phyloP scores from a whole-genome alignment of 148 eudicot species.

The Heliamphora exappendiculata region DNA sequence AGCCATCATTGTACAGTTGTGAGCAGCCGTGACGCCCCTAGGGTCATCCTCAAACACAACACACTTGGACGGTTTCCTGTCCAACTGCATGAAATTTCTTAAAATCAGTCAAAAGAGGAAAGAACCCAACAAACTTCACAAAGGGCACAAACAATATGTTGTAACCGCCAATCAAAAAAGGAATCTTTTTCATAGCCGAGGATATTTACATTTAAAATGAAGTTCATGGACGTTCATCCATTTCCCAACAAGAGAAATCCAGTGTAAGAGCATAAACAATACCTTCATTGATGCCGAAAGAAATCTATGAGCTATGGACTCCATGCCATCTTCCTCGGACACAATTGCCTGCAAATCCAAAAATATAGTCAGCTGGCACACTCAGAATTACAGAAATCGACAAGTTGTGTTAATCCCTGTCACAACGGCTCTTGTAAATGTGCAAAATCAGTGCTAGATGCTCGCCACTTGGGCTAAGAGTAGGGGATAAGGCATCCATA shows the following conservation, averaged over 20 bases:
- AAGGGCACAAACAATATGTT: not conserved
- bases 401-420: not conserved
- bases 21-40: slow-evolving; percentile 94
- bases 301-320: slow-evolving; percentile 86
- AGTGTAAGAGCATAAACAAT: not conserved
- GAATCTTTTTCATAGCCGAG: not conserved
- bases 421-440: not conserved
- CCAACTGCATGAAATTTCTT: slow-evolving; percentile 54
- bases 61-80: slow-evolving; percentile 90
- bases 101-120: not conserved
- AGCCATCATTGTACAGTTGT: slow-evolving; percentile 98
- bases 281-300: slow-evolving; percentile 93
- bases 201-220: not conserved
- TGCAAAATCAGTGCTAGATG: not conserved
- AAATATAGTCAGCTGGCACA: slow-evolving; percentile 1
- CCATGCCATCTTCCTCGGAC: slow-evolving; percentile 94
- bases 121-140: not conserved
- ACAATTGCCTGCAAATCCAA: slow-evolving; percentile 64
- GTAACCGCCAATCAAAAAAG: not conserved
- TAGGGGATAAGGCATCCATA: too few species aligned
- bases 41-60: slow-evolving; percentile 95
- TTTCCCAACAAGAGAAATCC: slow-evolving; percentile 4
- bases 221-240: not conserved
- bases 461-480: not conserved
- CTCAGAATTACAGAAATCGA: too few species aligned